These are phyloP conservation scores for Aspergillus leporis DNA, from an alignment of 495 filamentous ascomycete genomes.

Conservation along the genomic window DNA sequence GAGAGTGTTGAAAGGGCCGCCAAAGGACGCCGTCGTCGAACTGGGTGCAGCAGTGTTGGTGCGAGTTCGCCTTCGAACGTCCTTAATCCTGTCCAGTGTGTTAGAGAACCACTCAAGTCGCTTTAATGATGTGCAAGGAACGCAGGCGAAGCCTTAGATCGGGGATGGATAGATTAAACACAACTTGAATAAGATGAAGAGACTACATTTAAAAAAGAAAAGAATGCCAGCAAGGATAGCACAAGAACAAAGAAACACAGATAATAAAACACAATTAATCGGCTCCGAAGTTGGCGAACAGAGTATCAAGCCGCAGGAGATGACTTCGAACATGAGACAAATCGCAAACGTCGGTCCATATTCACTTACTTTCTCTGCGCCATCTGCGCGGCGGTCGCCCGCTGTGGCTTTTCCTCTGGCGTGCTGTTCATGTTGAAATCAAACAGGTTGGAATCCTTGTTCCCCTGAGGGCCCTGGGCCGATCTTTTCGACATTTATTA, in stretches of 20 bases:
- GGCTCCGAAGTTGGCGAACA: background rate
- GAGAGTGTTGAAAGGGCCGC: slow-evolving; percentile 30
- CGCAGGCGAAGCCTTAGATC: background rate
- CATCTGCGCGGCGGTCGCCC: slow-evolving; percentile 54
- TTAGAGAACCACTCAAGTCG: slow-evolving; percentile 13
- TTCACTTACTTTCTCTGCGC: slow-evolving; percentile 54
- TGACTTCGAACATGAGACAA: slow-evolving; percentile 1
- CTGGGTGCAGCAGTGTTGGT: slow-evolving; percentile 23
- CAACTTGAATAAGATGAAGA: slow-evolving; percentile 5
- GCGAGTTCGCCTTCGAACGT: slow-evolving; percentile 32
- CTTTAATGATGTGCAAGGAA: background rate
- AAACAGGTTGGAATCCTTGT: slow-evolving; percentile 30
- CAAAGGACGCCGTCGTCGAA: slow-evolving; percentile 26
- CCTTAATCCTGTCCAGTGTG: slow-evolving; percentile 35
- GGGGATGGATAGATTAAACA: slow-evolving; percentile 5
- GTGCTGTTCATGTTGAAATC: slow-evolving; percentile 43
- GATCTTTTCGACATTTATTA: slow-evolving; percentile 41
- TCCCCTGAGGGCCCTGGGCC: slow-evolving; percentile 38
- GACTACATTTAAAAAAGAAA: slow-evolving; percentile 8
- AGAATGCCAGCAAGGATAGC: slow-evolving; percentile 1
- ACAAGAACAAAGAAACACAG: slow-evolving; percentile 11
- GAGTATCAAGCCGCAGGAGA: slow-evolving; percentile 1
- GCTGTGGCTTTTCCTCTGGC: slow-evolving; percentile 48
- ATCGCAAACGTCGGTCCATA: slow-evolving; percentile 24
- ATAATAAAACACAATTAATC: slow-evolving; percentile 7